Evolutionary conservation across 768 basidiomycete genomes (phyloP).

Genomic region (Serendipita sp.): DNA sequence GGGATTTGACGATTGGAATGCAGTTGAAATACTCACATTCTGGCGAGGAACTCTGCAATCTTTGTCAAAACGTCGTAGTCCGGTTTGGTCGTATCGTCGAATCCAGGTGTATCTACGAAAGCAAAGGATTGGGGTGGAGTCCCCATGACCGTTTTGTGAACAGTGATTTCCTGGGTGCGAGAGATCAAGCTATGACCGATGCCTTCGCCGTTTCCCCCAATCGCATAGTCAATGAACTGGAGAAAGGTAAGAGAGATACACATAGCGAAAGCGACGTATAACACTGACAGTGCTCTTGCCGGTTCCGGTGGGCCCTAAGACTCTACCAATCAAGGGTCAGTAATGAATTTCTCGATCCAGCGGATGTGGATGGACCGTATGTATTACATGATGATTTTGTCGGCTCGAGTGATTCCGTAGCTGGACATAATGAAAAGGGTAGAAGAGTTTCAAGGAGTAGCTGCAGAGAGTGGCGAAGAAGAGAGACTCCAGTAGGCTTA

Average conservation of each 20-base stretch:
- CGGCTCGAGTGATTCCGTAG: background rate
- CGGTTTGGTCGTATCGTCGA: conserved; percentile 15
- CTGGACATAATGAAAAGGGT: background rate
- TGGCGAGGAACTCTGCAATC: conserved; percentile 8
- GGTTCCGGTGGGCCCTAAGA: background rate
- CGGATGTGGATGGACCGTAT: too few relatives aligned
- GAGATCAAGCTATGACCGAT: background rate
- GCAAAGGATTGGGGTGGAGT: conserved; percentile 1
- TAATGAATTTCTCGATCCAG: too few relatives aligned
- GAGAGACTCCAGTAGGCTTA: too few relatives aligned
- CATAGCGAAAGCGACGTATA: background rate
- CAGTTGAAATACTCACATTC: conserved; percentile 1
- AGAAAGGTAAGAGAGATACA: background rate
- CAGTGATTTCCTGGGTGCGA: background rate
- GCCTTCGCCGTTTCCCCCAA: background rate
- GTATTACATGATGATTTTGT: background rate
- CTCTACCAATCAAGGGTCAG: background rate
- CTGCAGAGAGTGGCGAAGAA: too few relatives aligned
- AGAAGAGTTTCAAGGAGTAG: too few relatives aligned
- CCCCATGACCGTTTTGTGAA: background rate
- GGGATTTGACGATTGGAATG: background rate
- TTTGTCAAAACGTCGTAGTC: conserved; percentile 16
- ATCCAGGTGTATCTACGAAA: conserved; percentile 17
- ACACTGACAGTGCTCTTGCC: background rate
- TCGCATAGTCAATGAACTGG: background rate